Evolutionary conservation across 2,329 filamentous ascomycete genomes (phyloP).

Genomic region (Nemania sp.): DNA sequence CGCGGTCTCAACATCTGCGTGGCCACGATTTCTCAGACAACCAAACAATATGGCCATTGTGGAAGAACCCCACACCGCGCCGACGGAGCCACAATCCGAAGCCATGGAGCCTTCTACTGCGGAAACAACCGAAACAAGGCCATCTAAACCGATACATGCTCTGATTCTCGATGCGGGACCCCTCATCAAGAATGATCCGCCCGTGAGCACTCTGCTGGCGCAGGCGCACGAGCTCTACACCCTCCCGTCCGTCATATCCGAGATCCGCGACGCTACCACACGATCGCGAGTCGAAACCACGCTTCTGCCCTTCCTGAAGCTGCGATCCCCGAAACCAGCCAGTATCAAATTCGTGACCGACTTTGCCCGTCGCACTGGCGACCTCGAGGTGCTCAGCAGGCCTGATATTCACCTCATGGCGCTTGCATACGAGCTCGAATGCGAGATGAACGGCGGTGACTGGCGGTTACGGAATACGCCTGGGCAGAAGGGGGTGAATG

Average conservation of each 20-base stretch:
- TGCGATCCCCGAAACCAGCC: conserved; percentile 72
- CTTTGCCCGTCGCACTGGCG: conserved; percentile 88
- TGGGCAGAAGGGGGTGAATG: conserved; percentile 77
- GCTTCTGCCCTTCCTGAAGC: conserved; percentile 79
- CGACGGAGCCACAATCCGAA: conserved; percentile 16
- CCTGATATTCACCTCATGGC: conserved; percentile 90
- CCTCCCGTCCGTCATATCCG: conserved; percentile 80
- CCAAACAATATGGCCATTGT: conserved; percentile 17
- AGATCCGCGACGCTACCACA: conserved; percentile 86
- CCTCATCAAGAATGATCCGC: conserved; percentile 89
- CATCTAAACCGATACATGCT: conserved; percentile 71
- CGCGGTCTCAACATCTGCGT: too few relatives aligned
- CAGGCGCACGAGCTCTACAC: conserved; percentile 80
- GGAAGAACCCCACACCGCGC: conserved; percentile 19
- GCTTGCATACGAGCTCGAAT: conserved; percentile 91
- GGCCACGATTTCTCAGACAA: background rate
- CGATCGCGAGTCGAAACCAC: conserved; percentile 80
- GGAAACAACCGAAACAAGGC: background rate
- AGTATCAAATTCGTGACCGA: conserved; percentile 80
- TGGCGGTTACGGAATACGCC: conserved; percentile 81
- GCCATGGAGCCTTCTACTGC: background rate
- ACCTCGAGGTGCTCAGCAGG: conserved; percentile 82
- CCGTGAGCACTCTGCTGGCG: conserved; percentile 77
- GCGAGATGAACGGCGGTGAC: conserved; percentile 85
- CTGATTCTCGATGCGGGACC: conserved; percentile 90